Evolutionary conservation across 2,329 filamentous ascomycete genomes (phyloP), one percentile per base, ranked within the genome.

Genomic region (Ophiostoma ulmi): DNA sequence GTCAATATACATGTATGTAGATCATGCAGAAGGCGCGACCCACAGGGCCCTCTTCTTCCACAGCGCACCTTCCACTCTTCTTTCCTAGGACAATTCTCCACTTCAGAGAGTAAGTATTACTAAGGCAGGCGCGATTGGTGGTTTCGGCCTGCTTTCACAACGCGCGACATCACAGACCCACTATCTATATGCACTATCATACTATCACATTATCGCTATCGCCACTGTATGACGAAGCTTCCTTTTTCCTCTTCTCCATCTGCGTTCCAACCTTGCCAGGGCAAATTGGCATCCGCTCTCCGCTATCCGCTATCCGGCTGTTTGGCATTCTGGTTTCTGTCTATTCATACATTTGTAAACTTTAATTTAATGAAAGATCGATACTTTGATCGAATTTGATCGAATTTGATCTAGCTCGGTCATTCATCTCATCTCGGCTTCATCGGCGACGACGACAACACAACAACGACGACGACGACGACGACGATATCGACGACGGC

Each of bases 211-310:
- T 63, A 36, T 63, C 58, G 26, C n/a, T 22, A 58, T 58, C 52
- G 58, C 26, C 58, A 13, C 26, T 36, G 13, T 17, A 63, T 63
- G 58, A 63, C 58, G 58, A 63, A 35, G 26, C 58, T 36, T 11
- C 35, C 58, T 63, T 63, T 63, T 63, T 63, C 58, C 58, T 63
- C 58, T 63, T 63, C 58, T 63, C 26, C 58, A 58, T 58, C 52
- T 26, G 52, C n/a, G 52, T 26, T 22, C 52, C 52, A 58, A 58
- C 52, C 52, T 58, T 26, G 52, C 52, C 52, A 58, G 52, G 52
- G 31, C 35, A 38, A 38, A 65, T 65, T 65, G 35, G 20, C 61
- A 65, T 65, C 61, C 11, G 11, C 39, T 44, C 14, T 44, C 39
- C 39, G 31, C 31, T 31, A 31, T 48, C 44, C 44, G 17, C 52